phyloP scores from a whole-genome alignment of 2,329 filamentous ascomycete genomes.

The Aspergillus alliaceus region DNA sequence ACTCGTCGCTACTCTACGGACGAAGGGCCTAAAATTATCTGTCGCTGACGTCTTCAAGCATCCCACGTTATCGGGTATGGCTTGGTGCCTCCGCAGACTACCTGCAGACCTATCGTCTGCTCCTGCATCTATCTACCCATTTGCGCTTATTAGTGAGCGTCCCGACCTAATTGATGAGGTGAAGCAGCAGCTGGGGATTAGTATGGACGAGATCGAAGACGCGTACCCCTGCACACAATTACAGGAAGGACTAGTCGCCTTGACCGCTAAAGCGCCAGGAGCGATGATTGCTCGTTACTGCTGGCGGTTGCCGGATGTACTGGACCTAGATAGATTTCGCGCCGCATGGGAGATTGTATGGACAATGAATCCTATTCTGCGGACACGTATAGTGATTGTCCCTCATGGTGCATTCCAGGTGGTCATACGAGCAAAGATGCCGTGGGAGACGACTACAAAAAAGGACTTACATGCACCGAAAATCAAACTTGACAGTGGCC shows the following conservation, averaged over 20 bases:
- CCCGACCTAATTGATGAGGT: neutral
- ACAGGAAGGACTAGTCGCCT: slow-evolving; percentile 7
- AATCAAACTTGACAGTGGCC: too few relatives aligned
- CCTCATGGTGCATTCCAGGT: neutral
- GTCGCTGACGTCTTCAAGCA: neutral
- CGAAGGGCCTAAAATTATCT: neutral
- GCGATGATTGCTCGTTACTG: neutral
- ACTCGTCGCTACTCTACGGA: neutral
- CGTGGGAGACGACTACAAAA: neutral
- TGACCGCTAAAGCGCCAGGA: neutral
- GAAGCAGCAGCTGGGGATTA: neutral
- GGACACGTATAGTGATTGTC: neutral
- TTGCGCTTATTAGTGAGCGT: neutral
- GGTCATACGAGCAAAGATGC: neutral
- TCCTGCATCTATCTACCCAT: neutral
- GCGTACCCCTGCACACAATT: slow-evolving; percentile 5
- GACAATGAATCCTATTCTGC: neutral
- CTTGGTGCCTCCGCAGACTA: too few relatives aligned
- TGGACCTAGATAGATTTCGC: neutral
- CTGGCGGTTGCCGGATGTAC: neutral
- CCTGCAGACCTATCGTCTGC: too few relatives aligned
- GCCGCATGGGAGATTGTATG: neutral
- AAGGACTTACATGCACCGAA: too few relatives aligned
- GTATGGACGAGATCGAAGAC: neutral
- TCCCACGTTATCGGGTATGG: neutral